Evolutionary conservation across 805 yeast species (phyloP), one percentile per base, ranked within the genome.

Genomic region (Clavispora vitiphila): DNA sequence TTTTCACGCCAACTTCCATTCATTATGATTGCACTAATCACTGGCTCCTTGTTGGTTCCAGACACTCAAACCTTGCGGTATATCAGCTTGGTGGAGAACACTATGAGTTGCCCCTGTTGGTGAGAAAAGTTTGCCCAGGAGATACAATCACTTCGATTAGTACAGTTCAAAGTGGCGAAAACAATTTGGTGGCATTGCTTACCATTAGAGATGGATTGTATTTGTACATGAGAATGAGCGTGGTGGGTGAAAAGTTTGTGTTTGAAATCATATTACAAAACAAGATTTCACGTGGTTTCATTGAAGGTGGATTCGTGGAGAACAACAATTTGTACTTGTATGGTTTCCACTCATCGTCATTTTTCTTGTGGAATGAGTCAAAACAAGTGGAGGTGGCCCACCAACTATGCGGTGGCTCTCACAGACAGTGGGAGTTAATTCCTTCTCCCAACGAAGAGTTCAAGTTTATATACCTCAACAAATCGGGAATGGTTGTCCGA

Each of bases 351-450:
- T 86, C 93, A 2, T 82, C 83, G 38, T 65, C 74, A 38, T 89
- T 91, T 55, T 84, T 83, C 53, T 61, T 87, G 18, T 88, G 88
- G 81, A 87, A 90, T 58, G 96, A 87, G 54, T 78, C 89, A 1
- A 68, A 73, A 34, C 89, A 86, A 50, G 69, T 72, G 39, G 96
- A 89, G 57, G 58, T 87, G 2, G 67, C 77, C 37, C 76, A 80
- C 43, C 87, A 81, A 47, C 61, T 72, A 11, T 93, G 98, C 61
- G 98, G 98, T 21, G 98, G 98, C 2, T 78, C 93, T 3, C 96
- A 90, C 58, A 72, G 98, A 45, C 76, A 78, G 44, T 93, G 97
- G 96, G 71, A 74, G 25, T 64, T 85, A 20, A 55, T 62, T 40
- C 39, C 30, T 12, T 40, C 38, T 23, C 36, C 29, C n/a, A 39